Evolutionary conservation across 805 yeast genomes (phyloP), one percentile per base, ranked within the genome.

Genomic region (Ogataea parapolymorpha): DNA sequence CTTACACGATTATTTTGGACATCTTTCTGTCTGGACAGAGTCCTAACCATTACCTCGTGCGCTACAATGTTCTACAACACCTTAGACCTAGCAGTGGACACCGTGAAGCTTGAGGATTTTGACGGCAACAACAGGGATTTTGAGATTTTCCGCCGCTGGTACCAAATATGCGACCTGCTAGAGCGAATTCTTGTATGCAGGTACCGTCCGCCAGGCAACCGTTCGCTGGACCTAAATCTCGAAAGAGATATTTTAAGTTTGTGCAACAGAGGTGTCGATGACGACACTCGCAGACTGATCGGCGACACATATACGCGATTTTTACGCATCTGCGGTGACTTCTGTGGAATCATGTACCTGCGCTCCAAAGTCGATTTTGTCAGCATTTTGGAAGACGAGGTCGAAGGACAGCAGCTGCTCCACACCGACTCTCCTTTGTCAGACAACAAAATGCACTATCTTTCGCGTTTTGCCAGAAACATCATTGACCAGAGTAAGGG

Each of bases 201-300:
- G 9, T 61, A 60, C 43, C 41, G 64, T n/a, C 63, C 63, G 5
- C 62, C 61, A 2, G 53, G 54, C 15, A 58, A 54, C 26, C 42
- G 63, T 26, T 51, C 53, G 5, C 45, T 48, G 6, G 52, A 49
- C 16, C 35, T 40, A 28, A 45, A 44, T 15, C 34, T 61, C 13
- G 60, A 58, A 33, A 41, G 43, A 9, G 63, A 59, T 20, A 38
- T 61, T 5, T n/a, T 51, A 14, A 22, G 41, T 5, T 41, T 51
- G 40, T 31, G 31, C 22, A 30, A 46, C 18, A 15, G 20, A 4
- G 42, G 44, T n/a, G 9, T 38, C 5, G 32, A 33, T 0, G 16
- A 28, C 13, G 38, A 36, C 2, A 9, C 26, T 1, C 35, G 25
- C 3, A 10, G 36, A 1, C 11, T 47, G 10, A 44, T 53, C 3